Conservation (phyloP, 2,329 filamentous ascomycete species). For the Colletotrichum sp. region DNA sequence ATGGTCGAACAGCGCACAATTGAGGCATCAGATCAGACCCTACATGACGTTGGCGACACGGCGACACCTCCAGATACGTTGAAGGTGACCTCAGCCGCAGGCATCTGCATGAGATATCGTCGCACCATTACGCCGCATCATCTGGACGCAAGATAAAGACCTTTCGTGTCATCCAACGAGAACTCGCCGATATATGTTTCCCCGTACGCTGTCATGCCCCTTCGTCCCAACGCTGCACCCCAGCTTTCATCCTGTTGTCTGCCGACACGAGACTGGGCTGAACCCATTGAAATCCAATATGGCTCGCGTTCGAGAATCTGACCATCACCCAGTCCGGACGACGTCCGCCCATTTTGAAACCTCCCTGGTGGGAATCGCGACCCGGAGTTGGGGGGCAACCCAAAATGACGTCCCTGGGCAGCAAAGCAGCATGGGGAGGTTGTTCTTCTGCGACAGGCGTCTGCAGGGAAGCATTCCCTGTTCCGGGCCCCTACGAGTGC, state of each 20-base stretch:
- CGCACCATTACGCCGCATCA: neutral
- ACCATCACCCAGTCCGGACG: slow-evolving; percentile 2
- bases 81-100: neutral
- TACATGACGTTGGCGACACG: neutral
- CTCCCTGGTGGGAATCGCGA: neutral
- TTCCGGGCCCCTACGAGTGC: neutral
- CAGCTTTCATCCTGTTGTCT: neutral
- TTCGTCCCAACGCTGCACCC: neutral
- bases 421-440: neutral
- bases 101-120: neutral
- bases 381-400: slow-evolving; percentile 10
- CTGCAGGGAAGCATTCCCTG: neutral
- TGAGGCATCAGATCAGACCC: neutral
- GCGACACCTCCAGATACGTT: neutral
- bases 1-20: neutral
- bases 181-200: neutral
- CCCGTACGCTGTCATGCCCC: neutral
- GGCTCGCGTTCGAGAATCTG: neutral
- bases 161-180: neutral
- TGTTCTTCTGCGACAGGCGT: neutral
- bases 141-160: neutral
- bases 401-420: neutral
- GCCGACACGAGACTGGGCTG: neutral
- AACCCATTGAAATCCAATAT: neutral
- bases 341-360: slow-evolving; percentile 6